Evolutionary conservation across 1,284 basidiomycete genomes (phyloP), one percentile per base, ranked within the genome.

Genomic region (Marasmius tenuissimus): DNA sequence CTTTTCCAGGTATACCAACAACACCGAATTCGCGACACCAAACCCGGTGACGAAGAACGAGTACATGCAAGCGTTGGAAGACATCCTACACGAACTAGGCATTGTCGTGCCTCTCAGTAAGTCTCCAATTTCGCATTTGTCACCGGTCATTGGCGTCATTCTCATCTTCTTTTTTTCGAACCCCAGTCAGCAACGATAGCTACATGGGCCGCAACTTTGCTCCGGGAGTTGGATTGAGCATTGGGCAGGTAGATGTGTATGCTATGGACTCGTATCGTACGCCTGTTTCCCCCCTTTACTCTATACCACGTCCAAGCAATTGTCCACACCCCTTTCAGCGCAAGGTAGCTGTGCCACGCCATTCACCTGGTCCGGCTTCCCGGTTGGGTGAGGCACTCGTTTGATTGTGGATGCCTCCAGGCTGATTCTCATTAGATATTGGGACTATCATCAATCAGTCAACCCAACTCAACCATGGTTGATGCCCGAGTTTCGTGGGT

Each of bases 1-100:
- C 3, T 22, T n/a, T 22, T 22, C 16, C 20, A 57, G 55, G 18
- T 57, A 57, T 16, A 57, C 55, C 6, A 57, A 57, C 11, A 57
- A 57, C 55, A 57, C 55, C 14, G 42, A 57, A 9, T 65, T 65
- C 18, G 63, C 63, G 18, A 62, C 63, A 27, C 63, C 63, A 22
- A 65, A 65, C 51, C 61, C 63, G 18, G 63, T 65, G 33, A 65
- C 63, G 50, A 65, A 65, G 39, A 65, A 65, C 33, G 48, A 62
- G 47, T 65, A 65, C 50, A 65, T 65, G 63, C 63, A 65, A 52
- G 63, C 63, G 20, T 56, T 65, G 22, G 63, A 65, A 54, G 63
- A 65, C 38, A 58, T 65, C 20, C 61, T 65, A 37, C 57, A 54
- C 34, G 63, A 57, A 54, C 50, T 65, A 38, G 63, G 63, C 9